Base-by-base conservation (phyloP, 2,329 filamentous ascomycete species). In the Sordariomycetes sp. region DNA sequence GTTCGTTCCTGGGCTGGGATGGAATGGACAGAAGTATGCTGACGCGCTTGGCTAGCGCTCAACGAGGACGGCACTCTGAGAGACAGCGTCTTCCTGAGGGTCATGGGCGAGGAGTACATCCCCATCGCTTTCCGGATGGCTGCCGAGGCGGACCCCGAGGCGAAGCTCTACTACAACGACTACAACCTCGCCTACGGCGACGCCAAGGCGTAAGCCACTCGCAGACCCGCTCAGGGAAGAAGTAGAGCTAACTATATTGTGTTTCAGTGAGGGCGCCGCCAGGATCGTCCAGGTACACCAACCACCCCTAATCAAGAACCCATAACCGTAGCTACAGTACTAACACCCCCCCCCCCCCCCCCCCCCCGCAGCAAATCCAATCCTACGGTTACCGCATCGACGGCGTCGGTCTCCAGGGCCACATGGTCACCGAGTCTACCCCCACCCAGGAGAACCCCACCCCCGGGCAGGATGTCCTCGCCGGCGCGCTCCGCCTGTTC, bases 81-180 rank as follows among this genome's bases (percentile, higher is more conserved):
- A 51, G 63, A 70, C 53, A 68, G 66, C 56, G 69, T 78, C 53
- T 81, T 75, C 68, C 71, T 73, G 62, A 65, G 72, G 36, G 69
- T 72, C 35, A 70, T 80, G 8, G 77, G 78, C n/a, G 69, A 71
- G 20, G 67, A 68, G 3, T 81, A 78, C 64, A 73, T 81, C 57
- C 69, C 71, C 20, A 71, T 76, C 54, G 76, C 77, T 2, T 80
- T 81, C 66, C 64, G 66, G 2, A 71, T 75, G 13, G 73, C 75
- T 0, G 70, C 72, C 22, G 71, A 72, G 17, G 74, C 74, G 0
- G 73, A 74, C 48, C 73, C 74, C 0, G 64, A 66, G 6, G 74
- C 75, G 2, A 79, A 76, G 64, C 68, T 82, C 7, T 81, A 76
- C 64, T 76, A 76, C 67, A 80, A 80, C 52, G 65, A 80, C 63